These are phyloP conservation scores for Neopestalotiopsis sp. DNA, from an alignment of 2,329 filamentous ascomycete species.

Conservation along the genomic window DNA sequence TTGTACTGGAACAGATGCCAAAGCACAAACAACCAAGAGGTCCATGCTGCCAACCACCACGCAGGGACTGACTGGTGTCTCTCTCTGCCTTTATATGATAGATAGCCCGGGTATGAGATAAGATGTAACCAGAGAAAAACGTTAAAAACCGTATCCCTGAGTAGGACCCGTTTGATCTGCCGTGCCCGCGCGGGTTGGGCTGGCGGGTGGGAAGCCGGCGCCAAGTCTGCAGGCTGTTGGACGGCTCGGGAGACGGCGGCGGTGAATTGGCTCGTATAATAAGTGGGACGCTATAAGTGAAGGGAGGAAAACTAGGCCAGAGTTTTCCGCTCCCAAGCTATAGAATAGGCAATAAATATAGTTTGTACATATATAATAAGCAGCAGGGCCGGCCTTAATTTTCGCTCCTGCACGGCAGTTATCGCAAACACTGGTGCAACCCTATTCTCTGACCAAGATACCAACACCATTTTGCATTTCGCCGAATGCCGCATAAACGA, in stretches of 20 bases:
- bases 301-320: slow-evolving; percentile 2
- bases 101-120: not conserved
- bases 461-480: not conserved
- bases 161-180: not conserved
- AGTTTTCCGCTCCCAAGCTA: slow-evolving; percentile 8
- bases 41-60: too few species aligned
- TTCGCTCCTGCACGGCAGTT: not conserved
- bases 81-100: not conserved
- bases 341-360: not conserved
- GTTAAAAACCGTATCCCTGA: not conserved
- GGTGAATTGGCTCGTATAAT: slow-evolving; percentile 1
- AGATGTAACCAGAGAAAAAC: not conserved
- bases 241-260: slow-evolving; percentile 13
- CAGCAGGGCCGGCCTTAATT: not conserved
- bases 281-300: not conserved
- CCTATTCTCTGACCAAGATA: not conserved
- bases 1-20: too few species aligned
- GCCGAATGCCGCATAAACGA: not conserved
- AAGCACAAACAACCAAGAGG: too few species aligned
- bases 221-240: slow-evolving; percentile 10
- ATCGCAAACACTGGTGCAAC: not conserved
- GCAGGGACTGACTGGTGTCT: too few species aligned
- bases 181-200: not conserved
- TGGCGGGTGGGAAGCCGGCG: not conserved
- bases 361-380: not conserved